Base-by-base conservation (phyloP, 805 yeast species). In the Sugiyamaella chiloensis region DNA sequence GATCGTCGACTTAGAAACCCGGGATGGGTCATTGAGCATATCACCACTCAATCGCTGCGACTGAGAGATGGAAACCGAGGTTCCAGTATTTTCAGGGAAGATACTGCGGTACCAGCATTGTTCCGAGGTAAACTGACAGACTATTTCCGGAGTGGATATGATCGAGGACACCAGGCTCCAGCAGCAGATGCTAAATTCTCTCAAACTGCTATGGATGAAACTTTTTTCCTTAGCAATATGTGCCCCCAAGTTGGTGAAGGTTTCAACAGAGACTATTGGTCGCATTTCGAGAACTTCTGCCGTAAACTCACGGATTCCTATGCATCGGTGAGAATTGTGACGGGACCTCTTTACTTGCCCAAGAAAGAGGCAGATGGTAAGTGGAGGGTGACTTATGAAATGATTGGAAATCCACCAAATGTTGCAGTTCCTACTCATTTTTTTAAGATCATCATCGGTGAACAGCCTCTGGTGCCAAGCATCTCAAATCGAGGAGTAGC, bases 181-280 rank as follows among this genome's bases (percentile, higher is more conserved):
- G 99, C 99, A 4, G 98, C 98, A 0, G 86, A 93, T 65, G 97
- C 98, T 21, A 89, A 87, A 63, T 93, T 80, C 68, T 80, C 81
- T 26, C 99, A 93, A 67, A 57, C 64, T 16, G 97, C 97, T 16
- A 91, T 93, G 98, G 84, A 93, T 66, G 96, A 91, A 64, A 93
- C 99, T 0, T 93, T 93, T 61, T 79, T 72, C 54, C 70, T 93
- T 58, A 83, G 96, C 4, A 93, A 93, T 66, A 91, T 93, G 75
- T 79, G 95, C 5, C 99, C 99, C 1, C 99, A 93, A 65, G 96
- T 93, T 2, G 99, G 99, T 2, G 95, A 85, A 4, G 99, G 99
- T 0, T 93, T 93, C 71, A 93, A 93, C 68, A 76, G 99, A 58
- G 98, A 93, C 64, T 85, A 93, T 64, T 93, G 99, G 99, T 95